These are phyloP conservation scores for Sanghuangporus weigelae DNA, from an alignment of 1,284 basidiomycete genomes.

Conservation along the genomic window DNA sequence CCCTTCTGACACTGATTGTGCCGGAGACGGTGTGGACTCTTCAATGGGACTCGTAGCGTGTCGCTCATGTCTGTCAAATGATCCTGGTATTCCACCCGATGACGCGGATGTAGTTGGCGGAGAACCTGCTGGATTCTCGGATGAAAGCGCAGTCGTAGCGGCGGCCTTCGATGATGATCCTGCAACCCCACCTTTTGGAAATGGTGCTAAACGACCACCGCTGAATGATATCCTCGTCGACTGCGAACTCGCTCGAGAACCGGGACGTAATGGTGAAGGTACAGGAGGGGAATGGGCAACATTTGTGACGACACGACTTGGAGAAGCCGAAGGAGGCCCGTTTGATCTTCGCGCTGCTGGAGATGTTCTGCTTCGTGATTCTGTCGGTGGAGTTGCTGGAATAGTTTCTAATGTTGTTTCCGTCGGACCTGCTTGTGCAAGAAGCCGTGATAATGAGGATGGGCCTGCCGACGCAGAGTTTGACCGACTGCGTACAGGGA, in stretches of 20 bases:
- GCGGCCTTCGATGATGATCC: slow-evolving; percentile 12
- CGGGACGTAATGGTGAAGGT: slow-evolving; percentile 16
- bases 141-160: slow-evolving; percentile 16
- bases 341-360: slow-evolving; percentile 1
- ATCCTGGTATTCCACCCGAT: neutral
- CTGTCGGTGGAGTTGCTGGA: slow-evolving; percentile 12
- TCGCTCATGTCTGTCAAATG: neutral
- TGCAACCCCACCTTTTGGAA: slow-evolving; percentile 10
- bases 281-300: slow-evolving; percentile 14
- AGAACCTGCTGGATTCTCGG: slow-evolving; percentile 15
- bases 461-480: slow-evolving; percentile 18
- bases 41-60: slow-evolving; percentile 5
- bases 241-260: slow-evolving; percentile 18
- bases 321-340: slow-evolving; percentile 10
- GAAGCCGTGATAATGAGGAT: slow-evolving; percentile 16
- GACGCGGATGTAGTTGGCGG: slow-evolving; percentile 9
- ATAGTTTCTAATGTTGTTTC: slow-evolving; percentile 13
- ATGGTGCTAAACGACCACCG: slow-evolving; percentile 17
- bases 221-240: slow-evolving; percentile 15
- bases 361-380: slow-evolving; percentile 11
- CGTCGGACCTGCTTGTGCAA: slow-evolving; percentile 13
- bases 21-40: slow-evolving; percentile 14
- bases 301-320: slow-evolving; percentile 6
- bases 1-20: slow-evolving; percentile 16
- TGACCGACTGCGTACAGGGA: slow-evolving; percentile 17